These are phyloP conservation scores for Ganoderma boninense DNA, from an alignment of 1,284 basidiomycete species.

Conservation along the genomic window DNA sequence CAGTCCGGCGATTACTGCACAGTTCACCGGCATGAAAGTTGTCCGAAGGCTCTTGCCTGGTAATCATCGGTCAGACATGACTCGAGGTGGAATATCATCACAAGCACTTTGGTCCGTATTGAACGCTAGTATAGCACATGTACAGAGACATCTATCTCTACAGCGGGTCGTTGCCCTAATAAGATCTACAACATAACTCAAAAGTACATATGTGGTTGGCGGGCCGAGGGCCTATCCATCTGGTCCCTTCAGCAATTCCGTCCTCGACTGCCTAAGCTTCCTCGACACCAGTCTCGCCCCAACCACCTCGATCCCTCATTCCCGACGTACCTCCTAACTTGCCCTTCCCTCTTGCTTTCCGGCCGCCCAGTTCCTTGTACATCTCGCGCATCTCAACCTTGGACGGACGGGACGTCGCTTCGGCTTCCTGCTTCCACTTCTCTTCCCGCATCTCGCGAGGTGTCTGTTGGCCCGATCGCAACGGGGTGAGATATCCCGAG, in stretches of 20 bases:
- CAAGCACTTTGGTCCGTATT: neutral
- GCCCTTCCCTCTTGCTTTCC: conserved; percentile 72
- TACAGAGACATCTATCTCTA: conserved; percentile 24
- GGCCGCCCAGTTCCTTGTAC: conserved; percentile 89
- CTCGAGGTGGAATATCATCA: neutral
- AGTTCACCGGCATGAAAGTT: neutral
- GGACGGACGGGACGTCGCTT: conserved; percentile 60
- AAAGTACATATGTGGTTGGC: neutral
- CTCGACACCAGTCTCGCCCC: conserved; percentile 33
- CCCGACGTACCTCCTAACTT: conserved; percentile 70
- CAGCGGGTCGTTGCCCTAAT: conserved; percentile 7
- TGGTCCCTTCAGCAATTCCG: neutral
- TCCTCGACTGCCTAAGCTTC: conserved; percentile 16
- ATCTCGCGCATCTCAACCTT: conserved; percentile 87
- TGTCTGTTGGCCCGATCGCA: conserved; percentile 73
- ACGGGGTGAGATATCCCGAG: conserved; percentile 57
- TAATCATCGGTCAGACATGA: no score
- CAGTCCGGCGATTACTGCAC: conserved; percentile 10
- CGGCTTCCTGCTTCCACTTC: conserved; percentile 69
- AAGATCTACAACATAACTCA: conserved; percentile 11
- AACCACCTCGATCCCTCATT: conserved; percentile 59
- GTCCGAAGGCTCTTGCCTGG: no score
- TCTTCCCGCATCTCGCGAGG: conserved; percentile 82
- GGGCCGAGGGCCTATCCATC: neutral
- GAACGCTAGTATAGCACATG: neutral